A percentile compares a stretch with the other conserved stretches of the same genome.
Evolutionary conservation across 768 basidiomycete species (phyloP).

Genomic region (Collybia mongolica): DNA sequence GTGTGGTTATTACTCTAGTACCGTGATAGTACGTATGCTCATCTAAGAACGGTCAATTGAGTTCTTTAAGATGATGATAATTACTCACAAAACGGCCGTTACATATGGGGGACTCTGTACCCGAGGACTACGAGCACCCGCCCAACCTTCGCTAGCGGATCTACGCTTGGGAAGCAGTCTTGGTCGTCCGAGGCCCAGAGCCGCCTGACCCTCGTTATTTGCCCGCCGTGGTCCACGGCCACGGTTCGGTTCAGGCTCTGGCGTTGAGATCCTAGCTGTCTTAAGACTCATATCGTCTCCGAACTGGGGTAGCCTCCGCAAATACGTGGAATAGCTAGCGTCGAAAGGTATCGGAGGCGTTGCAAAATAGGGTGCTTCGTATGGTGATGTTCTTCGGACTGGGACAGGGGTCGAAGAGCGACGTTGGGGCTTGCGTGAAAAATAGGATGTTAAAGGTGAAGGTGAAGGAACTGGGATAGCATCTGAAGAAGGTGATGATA

Average conservation of each 20-base stretch:
- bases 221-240: not conserved
- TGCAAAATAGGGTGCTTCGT: slow-evolving; percentile 46
- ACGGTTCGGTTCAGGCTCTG: not conserved
- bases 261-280: slow-evolving; percentile 3
- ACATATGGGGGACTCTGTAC: not conserved
- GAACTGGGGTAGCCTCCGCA: slow-evolving; percentile 23
- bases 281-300: slow-evolving; percentile 19
- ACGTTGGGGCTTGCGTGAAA: slow-evolving; percentile 26
- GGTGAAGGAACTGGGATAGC: slow-evolving; percentile 9
- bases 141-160: slow-evolving; percentile 31
- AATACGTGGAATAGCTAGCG: slow-evolving; percentile 14
- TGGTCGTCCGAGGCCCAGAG: slow-evolving; percentile 3
- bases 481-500: slow-evolving; percentile 9
- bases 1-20: not conserved
- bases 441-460: slow-evolving; percentile 18
- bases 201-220: not conserved
- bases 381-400: slow-evolving; percentile 36
- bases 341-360: slow-evolving; percentile 31
- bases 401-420: slow-evolving; percentile 28
- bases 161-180: slow-evolving; percentile 24
- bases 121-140: slow-evolving; percentile 10
- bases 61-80: not conserved
- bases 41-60: no score
- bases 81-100: not conserved
- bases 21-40: no score